A percentile compares a stretch with the other conserved stretches of the same genome.
Conservation (phyloP, 345 rosid genomes). For the Eucalyptus erythrocorys region DNA sequence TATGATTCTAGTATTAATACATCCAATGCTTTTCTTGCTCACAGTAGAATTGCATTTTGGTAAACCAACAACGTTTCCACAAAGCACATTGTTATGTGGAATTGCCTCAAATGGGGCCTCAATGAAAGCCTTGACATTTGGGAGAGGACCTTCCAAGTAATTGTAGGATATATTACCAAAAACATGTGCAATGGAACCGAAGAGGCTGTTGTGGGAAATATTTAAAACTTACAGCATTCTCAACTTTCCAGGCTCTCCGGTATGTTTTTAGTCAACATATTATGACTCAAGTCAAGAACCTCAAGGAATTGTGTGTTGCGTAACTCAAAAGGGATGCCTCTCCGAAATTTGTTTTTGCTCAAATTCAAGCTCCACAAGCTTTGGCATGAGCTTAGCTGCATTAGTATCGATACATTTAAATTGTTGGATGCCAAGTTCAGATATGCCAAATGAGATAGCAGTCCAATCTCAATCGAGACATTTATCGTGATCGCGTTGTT, state of each 20-base stretch:
- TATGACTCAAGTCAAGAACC: background rate
- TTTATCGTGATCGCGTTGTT: accelerated
- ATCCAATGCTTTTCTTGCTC: background rate
- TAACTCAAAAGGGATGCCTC: background rate
- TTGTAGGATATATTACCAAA: background rate
- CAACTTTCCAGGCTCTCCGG: background rate
- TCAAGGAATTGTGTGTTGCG: background rate
- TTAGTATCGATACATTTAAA: accelerated
- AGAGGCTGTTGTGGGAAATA: background rate
- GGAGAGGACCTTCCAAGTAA: background rate
- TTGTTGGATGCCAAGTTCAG: background rate
- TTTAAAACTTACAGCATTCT: background rate
- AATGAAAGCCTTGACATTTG: background rate
- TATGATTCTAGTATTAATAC: background rate
- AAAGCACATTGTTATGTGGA: background rate
- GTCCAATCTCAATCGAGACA: accelerated
- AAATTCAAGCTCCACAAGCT: background rate
- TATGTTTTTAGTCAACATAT: no score
- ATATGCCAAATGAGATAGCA: background rate
- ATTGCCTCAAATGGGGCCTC: background rate
- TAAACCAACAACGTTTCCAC: background rate
- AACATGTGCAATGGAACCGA: accelerated
- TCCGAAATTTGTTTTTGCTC: accelerated
- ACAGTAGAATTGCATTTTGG: background rate
- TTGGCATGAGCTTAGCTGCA: background rate